Evolutionary conservation across 2,329 filamentous ascomycete species (phyloP), one percentile per base, ranked within the genome.

Genomic region (Colletotrichum tanaceti): DNA sequence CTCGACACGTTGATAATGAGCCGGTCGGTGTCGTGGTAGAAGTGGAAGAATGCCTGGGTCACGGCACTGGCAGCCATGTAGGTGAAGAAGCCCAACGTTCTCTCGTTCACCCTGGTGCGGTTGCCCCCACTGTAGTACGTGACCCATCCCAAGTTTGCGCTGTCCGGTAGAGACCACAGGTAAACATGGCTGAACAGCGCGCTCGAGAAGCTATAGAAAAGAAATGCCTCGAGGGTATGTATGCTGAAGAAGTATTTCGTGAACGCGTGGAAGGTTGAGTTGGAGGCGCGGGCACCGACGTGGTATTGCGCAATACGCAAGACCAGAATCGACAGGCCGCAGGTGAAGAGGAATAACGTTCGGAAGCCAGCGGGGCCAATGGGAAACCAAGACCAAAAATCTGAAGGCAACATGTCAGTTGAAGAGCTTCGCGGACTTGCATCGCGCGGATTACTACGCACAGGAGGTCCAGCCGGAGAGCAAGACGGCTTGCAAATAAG

Each of bases 341-440:
- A 91, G 70, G 92, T 82, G 81, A 94, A 95, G 71, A 98, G 87
- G 71, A 93, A 85, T 18, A 90, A 77, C 6, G 93, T 87, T 73
- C 94, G 91, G 63, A 97, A 79, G 68, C 93, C 93, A 52, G 91
- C 88, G 63, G 86, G 85, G 59, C 93, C 92, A 46, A 97, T 74
- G 28, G 94, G 94, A 73, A 97, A 93, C 91, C 93, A 95, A 74
- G 90, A 84, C 94, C 93, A 97, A 70, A 97, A 82, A 58, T 89
- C 93, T 95, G 35, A 16, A 73, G 41, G 59, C n/a, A 43, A 7
- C 7, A 38, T 6, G 52, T 60, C 41, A 71, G 72, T 38, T 52
- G 58, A 9, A 5, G 35, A 65, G 47, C 58, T 62, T 35, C 50
- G 54, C 52, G 18, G 55, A 2, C 46, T 43, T 43, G 65, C 62